Base-by-base conservation (phyloP, 495 filamentous ascomycete genomes). In the Rhizodiscina lignyota region DNA sequence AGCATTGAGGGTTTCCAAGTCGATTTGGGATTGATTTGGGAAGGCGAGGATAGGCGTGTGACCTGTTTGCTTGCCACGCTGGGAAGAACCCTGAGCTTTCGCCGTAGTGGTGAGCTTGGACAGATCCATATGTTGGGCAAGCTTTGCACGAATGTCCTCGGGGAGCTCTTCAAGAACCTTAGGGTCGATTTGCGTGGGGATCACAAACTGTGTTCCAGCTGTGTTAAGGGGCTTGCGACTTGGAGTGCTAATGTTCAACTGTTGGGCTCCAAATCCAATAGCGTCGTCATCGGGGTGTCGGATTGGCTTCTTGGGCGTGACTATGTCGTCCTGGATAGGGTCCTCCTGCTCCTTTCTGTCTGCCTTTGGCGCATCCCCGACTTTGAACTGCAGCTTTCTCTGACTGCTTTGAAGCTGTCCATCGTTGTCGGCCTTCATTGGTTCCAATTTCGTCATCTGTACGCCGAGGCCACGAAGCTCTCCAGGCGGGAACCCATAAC, bases 391-490 rank as follows among this genome's bases (percentile, higher is more conserved):
- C 17, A 82, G 56, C 35, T 66, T 70, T 36, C 59, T 66, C 48
- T 86, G 79, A 50, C 52, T 60, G 40, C 59, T 55, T 15, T 54
- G 46, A 8, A 44, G 26, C 17, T 33, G 36, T 4, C 56, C 56
- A 20, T 49, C 48, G 6, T 19, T 35, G 5, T 42, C 32, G 6
- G 49, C 39, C 45, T 81, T 89, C 32, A 84, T 54, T 6, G 76
- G 75, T 40, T 97, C 84, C 4, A 97, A 66, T 56, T 83, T 93
- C 15, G 80, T 85, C 74, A 94, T 77, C 49, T 93, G 84, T 2
- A 96, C 64, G 0, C 87, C 91, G 18, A 97, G 58, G 8, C 89
- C 89, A 46, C 89, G 63, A 19, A 97, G 62, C 49, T 96, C 91
- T 4, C 86, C 87, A 0, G 89, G 83, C 3, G 79, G 81, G 48